phyloP scores from a whole-genome alignment of 768 basidiomycete species.

The Lactifluus pinguis region DNA sequence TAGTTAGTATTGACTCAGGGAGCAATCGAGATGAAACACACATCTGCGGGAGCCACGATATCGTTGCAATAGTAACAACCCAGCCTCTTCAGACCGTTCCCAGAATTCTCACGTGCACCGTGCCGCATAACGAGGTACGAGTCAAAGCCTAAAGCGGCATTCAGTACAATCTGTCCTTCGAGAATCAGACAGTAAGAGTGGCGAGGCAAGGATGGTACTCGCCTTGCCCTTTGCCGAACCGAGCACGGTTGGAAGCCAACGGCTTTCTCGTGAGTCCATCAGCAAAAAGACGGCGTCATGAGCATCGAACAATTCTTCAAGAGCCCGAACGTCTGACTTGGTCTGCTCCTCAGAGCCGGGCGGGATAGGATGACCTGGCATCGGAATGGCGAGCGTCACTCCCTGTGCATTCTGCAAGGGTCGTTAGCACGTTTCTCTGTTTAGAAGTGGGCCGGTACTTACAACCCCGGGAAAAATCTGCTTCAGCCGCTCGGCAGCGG shows the following conservation, averaged over 20 bases:
- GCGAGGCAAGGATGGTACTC: background rate
- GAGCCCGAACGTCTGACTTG: constrained; percentile 54
- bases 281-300: constrained; percentile 91
- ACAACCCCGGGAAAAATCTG: constrained; percentile 93
- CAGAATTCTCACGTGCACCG: constrained; percentile 45
- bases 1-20: background rate
- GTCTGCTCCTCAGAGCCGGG: constrained; percentile 44
- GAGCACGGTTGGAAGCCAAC: constrained; percentile 92
- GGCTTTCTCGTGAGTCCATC: constrained; percentile 97
- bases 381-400: constrained; percentile 74
- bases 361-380: constrained; percentile 95
- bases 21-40: constrained; percentile 29
- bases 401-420: constrained; percentile 66
- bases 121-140: constrained; percentile 96
- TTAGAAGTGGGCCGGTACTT: constrained; percentile 25
- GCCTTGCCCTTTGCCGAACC: constrained; percentile 82
- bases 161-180: constrained; percentile 67
- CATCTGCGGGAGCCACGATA: constrained; percentile 92
- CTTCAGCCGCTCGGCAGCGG: constrained; percentile 77
- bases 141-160: constrained; percentile 93
- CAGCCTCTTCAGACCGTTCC: constrained; percentile 34
- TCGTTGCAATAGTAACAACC: constrained; percentile 99
- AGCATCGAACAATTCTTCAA: constrained; percentile 70
- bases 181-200: background rate
- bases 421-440: background rate